Conservation (phyloP, 495 filamentous ascomycete species). For the Venustampulla echinocandica region DNA sequence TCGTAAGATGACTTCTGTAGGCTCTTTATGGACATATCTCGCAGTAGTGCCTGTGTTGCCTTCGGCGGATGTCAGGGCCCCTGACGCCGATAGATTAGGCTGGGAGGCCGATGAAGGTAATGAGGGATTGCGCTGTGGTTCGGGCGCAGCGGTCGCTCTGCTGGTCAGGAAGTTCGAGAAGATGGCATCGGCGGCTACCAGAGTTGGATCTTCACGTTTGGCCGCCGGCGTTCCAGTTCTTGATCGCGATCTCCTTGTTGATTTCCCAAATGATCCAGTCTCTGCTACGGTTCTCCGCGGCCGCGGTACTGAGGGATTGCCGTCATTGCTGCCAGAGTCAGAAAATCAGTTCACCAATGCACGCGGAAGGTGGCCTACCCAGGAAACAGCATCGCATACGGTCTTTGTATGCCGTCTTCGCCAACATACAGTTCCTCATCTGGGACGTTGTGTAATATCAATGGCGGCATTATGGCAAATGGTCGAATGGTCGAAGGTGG, state of each 20-base stretch:
- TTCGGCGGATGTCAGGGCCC: constrained; percentile 9
- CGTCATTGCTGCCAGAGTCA: constrained; percentile 31
- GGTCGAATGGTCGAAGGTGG: not conserved
- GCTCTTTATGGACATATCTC: constrained; percentile 45
- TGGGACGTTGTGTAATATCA: constrained; percentile 51
- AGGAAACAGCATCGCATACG: constrained; percentile 47
- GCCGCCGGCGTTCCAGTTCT: constrained; percentile 42
- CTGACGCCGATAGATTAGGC: constrained; percentile 7
- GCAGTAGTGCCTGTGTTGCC: constrained; percentile 26
- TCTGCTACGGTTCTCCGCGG: constrained; percentile 37
- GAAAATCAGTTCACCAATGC: constrained; percentile 8
- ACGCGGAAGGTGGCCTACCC: constrained; percentile 31
- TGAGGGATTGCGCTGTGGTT: constrained; percentile 18
- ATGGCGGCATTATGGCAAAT: constrained; percentile 36
- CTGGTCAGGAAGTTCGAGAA: constrained; percentile 20
- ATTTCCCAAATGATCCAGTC: constrained; percentile 48
- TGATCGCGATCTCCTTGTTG: constrained; percentile 42
- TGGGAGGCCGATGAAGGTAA: constrained; percentile 17
- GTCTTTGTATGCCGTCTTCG: constrained; percentile 45
- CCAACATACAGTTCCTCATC: constrained; percentile 50
- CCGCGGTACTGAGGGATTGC: constrained; percentile 19
- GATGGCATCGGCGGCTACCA: constrained; percentile 43
- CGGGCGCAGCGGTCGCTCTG: constrained; percentile 9
- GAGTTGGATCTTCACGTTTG: constrained; percentile 44
- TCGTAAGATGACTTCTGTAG: constrained; percentile 74